Conservation (phyloP, 2,329 filamentous ascomycete genomes). For the Pyrenochaeta sp. region DNA sequence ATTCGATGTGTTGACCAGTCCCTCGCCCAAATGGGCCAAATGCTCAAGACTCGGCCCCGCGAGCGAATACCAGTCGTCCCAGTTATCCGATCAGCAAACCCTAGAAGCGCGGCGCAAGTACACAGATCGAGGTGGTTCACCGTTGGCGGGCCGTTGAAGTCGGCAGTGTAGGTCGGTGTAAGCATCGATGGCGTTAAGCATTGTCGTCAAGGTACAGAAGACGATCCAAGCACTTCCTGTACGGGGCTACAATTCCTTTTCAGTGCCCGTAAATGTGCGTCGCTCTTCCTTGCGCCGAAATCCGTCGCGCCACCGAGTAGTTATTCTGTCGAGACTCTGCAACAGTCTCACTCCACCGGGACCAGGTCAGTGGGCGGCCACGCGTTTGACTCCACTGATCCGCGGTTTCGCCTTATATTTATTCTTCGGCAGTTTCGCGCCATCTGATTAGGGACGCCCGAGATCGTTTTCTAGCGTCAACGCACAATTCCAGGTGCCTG, state of each 20-base stretch:
- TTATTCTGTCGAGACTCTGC: too few relatives aligned
- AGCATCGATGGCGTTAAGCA: neutral
- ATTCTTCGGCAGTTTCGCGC: slow-evolving; percentile 17
- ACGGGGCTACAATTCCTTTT: neutral
- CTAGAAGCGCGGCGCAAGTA: neutral
- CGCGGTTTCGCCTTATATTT: slow-evolving; percentile 5
- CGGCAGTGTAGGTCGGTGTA: neutral
- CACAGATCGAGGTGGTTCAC: neutral
- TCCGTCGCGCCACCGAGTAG: neutral
- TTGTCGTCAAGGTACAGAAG: neutral
- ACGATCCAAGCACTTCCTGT: slow-evolving; percentile 2
- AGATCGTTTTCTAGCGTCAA: slow-evolving; percentile 7
- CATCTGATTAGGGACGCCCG: slow-evolving; percentile 12
- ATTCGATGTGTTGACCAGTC: neutral
- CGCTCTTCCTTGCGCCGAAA: neutral
- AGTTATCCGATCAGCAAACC: slow-evolving; percentile 6
- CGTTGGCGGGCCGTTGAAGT: neutral
- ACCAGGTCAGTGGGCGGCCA: slow-evolving; percentile 17
- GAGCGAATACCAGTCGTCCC: neutral
- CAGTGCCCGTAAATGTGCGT: slow-evolving; percentile 1
- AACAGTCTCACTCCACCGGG: neutral
- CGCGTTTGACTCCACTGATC: slow-evolving; percentile 14
- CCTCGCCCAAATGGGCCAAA: neutral
- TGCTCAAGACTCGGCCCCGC: neutral
- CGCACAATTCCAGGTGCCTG: slow-evolving; percentile 18